Evolutionary conservation across 306 rosid species (phyloP).

Genomic region (Acmispon strigosus): DNA sequence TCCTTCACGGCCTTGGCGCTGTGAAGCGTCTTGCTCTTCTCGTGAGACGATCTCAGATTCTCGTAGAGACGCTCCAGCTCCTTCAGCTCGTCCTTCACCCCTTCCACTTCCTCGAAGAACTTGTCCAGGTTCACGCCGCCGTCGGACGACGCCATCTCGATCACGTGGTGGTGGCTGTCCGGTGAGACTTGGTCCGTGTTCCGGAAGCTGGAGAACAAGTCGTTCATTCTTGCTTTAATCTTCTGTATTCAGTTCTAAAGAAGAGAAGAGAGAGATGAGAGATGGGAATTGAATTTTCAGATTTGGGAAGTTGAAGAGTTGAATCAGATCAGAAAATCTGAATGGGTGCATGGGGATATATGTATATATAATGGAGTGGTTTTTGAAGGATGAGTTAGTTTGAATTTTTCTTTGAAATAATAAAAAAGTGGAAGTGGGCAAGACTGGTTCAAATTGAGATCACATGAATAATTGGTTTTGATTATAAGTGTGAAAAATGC

Average conservation of each 20-base stretch:
- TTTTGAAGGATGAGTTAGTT: constrained; percentile 10
- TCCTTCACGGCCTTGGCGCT: constrained; percentile 68
- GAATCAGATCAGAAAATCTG: too few relatives aligned
- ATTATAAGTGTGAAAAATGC: background rate
- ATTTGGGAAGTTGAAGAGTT: too few relatives aligned
- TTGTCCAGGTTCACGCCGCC: constrained; percentile 32
- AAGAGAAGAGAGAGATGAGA: too few relatives aligned
- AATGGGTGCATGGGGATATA: too few relatives aligned
- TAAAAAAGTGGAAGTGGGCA: background rate
- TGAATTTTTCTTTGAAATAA: background rate
- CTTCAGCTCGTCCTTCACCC: constrained; percentile 64
- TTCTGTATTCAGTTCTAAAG: too few relatives aligned
- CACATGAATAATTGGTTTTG: background rate
- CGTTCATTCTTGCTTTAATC: constrained; percentile 43
- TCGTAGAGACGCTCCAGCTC: constrained; percentile 54
- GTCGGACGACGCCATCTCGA: constrained; percentile 42
- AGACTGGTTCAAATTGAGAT: constrained; percentile 21
- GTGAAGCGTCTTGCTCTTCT: constrained; percentile 65
- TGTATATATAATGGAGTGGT: background rate
- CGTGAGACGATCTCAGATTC: constrained; percentile 46
- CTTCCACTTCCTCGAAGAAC: constrained; percentile 69
- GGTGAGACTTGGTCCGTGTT: too few relatives aligned
- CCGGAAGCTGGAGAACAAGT: constrained; percentile 37
- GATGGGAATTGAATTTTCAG: too few relatives aligned
- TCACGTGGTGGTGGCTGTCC: constrained; percentile 34